A percentile compares a stretch with the other conserved stretches of the same genome.
Conservation (phyloP, 1,139 yeast genomes). For the Yamadazyma membranifaciens region DNA sequence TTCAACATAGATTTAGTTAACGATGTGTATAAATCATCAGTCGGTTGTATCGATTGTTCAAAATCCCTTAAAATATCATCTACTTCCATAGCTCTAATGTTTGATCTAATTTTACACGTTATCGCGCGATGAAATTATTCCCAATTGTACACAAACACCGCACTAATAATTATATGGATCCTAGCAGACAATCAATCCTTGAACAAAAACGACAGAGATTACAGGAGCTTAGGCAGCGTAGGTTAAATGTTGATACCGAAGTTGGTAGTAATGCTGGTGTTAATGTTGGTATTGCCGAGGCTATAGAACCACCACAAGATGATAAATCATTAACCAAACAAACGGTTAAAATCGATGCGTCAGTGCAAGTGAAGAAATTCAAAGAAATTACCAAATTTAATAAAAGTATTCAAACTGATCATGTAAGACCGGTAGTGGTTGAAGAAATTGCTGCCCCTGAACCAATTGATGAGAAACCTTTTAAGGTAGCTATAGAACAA, state of each 20-base stretch:
- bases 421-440: background rate
- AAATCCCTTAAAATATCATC: conserved; percentile 69
- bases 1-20: conserved; percentile 63
- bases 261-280: background rate
- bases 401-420: conserved; percentile 29
- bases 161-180: conserved; percentile 22
- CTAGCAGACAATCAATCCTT: conserved; percentile 29
- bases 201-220: conserved; percentile 45
- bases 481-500: background rate
- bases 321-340: background rate
- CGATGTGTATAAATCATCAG: conserved; percentile 12
- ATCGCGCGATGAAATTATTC: background rate
- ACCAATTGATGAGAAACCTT: background rate
- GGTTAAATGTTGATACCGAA: conserved; percentile 16
- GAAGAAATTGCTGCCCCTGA: background rate
- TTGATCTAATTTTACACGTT: background rate
- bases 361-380: conserved; percentile 6
- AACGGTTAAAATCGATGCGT: conserved; percentile 3
- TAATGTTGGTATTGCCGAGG: background rate
- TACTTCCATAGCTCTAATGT: conserved; percentile 37
- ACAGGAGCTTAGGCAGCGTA: conserved; percentile 36
- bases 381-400: conserved; percentile 24
- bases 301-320: no score
- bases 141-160: no score
- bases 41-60: conserved; percentile 28